Conservation (phyloP, 2,329 filamentous ascomycete species). For the Westerdykella ornata region DNA sequence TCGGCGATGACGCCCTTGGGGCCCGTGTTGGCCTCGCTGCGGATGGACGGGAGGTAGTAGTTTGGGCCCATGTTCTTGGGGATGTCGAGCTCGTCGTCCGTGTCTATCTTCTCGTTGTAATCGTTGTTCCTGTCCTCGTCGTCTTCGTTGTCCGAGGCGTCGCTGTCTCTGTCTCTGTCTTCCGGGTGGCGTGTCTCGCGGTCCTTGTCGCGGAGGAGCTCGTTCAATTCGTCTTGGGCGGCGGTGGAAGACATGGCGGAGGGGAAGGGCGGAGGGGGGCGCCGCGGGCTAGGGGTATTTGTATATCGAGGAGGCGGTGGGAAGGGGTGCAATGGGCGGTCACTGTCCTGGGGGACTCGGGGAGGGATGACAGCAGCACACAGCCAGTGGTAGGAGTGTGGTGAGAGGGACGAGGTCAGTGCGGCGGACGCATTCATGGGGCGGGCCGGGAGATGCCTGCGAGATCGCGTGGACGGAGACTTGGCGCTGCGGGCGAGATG, state of each 20-base stretch:
- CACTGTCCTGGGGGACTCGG: constrained; percentile 8
- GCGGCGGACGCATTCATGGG: too few relatives aligned
- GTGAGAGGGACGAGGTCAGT: constrained; percentile 1
- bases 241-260: constrained; percentile 38
- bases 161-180: constrained; percentile 52
- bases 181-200: constrained; percentile 42
- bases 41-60: constrained; percentile 53
- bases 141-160: constrained; percentile 57
- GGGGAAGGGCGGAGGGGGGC: constrained; percentile 7
- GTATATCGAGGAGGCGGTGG: constrained; percentile 10
- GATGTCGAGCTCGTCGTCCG: constrained; percentile 43
- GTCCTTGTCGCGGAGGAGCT: constrained; percentile 45
- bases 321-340: constrained; percentile 2
- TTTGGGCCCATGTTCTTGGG: constrained; percentile 51
- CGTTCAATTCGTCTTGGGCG: constrained; percentile 49
- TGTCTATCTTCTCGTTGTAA: constrained; percentile 56
- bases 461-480: too few relatives aligned
- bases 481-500: too few relatives aligned
- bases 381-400: constrained; percentile 2
- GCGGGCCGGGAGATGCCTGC: too few relatives aligned
- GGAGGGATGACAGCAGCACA: background rate
- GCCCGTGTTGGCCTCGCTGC: constrained; percentile 66
- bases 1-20: constrained; percentile 86
- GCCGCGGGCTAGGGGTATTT: constrained; percentile 18
- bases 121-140: constrained; percentile 45